These are phyloP conservation scores for Golubevia pallescens DNA, from an alignment of 1,284 basidiomycete genomes.

Conservation along the genomic window DNA sequence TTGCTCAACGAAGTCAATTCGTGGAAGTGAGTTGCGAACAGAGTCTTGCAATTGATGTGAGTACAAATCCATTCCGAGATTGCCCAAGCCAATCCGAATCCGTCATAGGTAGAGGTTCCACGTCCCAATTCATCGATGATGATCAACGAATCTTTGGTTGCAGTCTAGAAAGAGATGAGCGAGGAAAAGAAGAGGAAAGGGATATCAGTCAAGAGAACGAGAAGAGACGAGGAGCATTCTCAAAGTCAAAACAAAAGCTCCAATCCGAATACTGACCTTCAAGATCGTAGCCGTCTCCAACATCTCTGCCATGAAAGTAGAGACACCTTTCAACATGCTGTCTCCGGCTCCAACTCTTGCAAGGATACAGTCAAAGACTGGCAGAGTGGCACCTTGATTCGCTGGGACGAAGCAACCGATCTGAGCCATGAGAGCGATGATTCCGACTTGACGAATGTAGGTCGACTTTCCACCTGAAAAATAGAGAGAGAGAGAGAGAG, in stretches of 20 bases:
- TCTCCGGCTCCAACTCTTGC: constrained; percentile 97
- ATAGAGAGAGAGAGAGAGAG: too few species aligned
- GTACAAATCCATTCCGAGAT: constrained; percentile 75
- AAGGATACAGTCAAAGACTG: constrained; percentile 94
- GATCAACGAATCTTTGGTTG: constrained; percentile 88
- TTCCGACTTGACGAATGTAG: constrained; percentile 73
- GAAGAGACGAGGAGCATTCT: too few species aligned
- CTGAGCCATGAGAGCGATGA: constrained; percentile 94
- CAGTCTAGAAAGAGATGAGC: constrained; percentile 66
- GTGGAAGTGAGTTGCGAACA: constrained; percentile 98
- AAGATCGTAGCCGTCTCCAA: constrained; percentile 95
- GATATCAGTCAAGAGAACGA: background rate
- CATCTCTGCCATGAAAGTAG: constrained; percentile 99
- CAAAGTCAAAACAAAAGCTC: too few species aligned
- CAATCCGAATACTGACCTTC: constrained; percentile 72
- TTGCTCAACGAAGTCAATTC: constrained; percentile 91
- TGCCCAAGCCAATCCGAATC: constrained; percentile 97
- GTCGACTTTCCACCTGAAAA: constrained; percentile 56
- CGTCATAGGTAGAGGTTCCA: constrained; percentile 98
- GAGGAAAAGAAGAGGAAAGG: background rate
- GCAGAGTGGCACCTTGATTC: constrained; percentile 73
- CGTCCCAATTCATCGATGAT: constrained; percentile 98
- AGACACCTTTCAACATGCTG: constrained; percentile 94
- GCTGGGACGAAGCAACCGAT: constrained; percentile 89
- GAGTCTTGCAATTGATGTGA: constrained; percentile 66